Evolutionary conservation across 495 filamentous ascomycete species (phyloP), one percentile per base, ranked within the genome.

Genomic region (Penicillium arizonense): DNA sequence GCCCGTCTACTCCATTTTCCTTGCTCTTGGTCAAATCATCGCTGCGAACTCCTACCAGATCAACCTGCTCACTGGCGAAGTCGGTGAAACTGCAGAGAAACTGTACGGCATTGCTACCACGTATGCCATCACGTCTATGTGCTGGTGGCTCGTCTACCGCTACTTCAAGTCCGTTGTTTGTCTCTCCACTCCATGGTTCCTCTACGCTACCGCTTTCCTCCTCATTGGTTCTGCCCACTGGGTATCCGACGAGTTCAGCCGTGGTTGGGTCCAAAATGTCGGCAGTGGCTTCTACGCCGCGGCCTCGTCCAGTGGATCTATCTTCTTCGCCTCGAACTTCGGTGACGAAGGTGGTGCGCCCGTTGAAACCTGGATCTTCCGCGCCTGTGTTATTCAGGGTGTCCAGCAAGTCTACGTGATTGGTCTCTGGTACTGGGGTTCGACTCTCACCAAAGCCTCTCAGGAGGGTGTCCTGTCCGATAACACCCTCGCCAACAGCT

Each of bases 21-120:
- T 76, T 12, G 85, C 84, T 38, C 69, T 88, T 5, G 84, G 83
- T 18, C 86, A 89, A 55, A 81, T 89, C 57, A 81, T 89, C 24
- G 83, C 86, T 0, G 82, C 84, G 37, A 87, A 86, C 67, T 86
- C 82, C 0, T 89, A 88, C 68, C 86, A 89, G 57, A 85, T 89
- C 63, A 86, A 83, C 5, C 73, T 89, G 21, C 73, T 89, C 8
- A 82, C 81, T 0, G 86, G 86, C 14, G 77, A 85, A 57, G 73
- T 83, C 24, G 84, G 81, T 44, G 71, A 88, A 58, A 79, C 77
- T 9, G 80, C 84, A 3, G 70, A 79, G 32, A 83, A 85, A 64
- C 76, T 88, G 11, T 89, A 89, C 69, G 78, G 80, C 44, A 81
- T 87, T 26, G 84, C 84, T 0, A 79, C 74, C 2, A 82, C 83